phyloP scores from a whole-genome alignment of 2,329 filamentous ascomycete genomes.

The Aspergillus vadensis region DNA sequence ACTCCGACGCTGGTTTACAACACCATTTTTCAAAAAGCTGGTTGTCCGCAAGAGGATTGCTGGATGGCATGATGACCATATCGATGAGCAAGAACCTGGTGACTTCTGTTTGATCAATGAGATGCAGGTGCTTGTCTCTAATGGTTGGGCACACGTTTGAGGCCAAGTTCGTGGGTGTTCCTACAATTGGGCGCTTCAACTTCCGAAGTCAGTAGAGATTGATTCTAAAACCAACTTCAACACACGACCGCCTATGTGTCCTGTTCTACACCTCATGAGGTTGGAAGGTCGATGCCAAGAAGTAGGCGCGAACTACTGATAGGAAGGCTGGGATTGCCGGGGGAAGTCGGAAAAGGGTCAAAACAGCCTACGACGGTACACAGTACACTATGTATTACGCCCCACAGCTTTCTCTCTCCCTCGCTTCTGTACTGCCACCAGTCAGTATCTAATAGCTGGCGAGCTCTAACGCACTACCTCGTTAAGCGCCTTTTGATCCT shows the following conservation, averaged over 20 bases:
- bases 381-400: too few species aligned
- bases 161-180: background rate
- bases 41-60: constrained; percentile 39
- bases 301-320: background rate
- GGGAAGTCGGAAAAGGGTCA: background rate
- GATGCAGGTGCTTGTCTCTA: constrained; percentile 30
- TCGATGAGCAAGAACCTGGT: constrained; percentile 45
- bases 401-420: too few species aligned
- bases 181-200: too few species aligned
- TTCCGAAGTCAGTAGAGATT: background rate
- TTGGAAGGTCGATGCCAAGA: background rate
- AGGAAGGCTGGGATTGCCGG: background rate
- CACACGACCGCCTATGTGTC: too few species aligned
- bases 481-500: background rate
- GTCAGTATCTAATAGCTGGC: background rate
- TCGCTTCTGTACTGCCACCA: background rate
- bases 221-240: background rate
- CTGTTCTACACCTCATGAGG: too few species aligned
- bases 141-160: constrained; percentile 20
- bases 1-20: constrained; percentile 50
- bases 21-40: constrained; percentile 31
- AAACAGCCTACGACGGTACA: background rate
- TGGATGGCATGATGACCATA: constrained; percentile 34
- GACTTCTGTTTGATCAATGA: constrained; percentile 60
- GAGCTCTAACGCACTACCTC: background rate